phyloP scores from a whole-genome alignment of 495 filamentous ascomycete species.

The Paragyromitra xinjiangensis region DNA sequence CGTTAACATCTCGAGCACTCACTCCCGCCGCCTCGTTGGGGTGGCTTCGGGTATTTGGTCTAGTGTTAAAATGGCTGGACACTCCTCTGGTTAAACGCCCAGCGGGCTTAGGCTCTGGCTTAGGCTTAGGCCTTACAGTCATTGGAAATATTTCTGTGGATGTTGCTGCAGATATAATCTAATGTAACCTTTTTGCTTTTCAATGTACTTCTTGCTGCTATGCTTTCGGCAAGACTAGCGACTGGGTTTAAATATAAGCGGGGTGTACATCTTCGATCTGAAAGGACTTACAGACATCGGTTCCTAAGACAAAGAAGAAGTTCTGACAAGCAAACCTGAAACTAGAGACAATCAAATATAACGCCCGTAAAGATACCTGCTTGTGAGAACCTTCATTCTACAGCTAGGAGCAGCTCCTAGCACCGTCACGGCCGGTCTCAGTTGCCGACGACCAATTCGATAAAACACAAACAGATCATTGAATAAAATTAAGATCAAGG shows the following conservation, averaged over 20 bases:
- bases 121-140: background rate
- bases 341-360: background rate
- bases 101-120: no score
- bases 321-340: background rate
- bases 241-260: background rate
- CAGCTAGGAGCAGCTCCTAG: background rate
- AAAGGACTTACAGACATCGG: background rate
- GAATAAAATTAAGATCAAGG: background rate
- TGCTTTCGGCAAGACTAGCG: background rate
- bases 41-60: background rate
- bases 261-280: background rate
- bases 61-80: background rate
- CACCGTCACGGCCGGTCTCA: background rate
- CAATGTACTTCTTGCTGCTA: background rate
- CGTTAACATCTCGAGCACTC: no score
- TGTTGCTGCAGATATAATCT: background rate
- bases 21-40: no score
- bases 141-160: background rate
- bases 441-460: background rate
- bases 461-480: background rate
- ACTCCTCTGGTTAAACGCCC: background rate
- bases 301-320: background rate
- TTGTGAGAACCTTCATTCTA: no score
- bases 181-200: background rate
- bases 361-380: background rate